Conservation (phyloP, 495 filamentous ascomycete species). For the Podospora fimiseda region DNA sequence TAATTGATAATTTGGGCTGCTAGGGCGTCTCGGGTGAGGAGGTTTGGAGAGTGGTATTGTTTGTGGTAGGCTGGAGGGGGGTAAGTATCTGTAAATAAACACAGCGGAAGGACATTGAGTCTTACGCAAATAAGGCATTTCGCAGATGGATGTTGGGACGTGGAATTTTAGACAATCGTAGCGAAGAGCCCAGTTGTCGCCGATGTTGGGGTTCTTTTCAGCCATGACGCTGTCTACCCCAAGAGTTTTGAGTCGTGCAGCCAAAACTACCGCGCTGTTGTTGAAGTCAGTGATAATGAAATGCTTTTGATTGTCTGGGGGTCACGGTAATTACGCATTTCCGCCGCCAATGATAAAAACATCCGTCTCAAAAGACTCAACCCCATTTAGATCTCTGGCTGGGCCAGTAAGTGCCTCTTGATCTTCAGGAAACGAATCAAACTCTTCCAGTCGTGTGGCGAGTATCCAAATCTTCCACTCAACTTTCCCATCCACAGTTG, state of each 20-base stretch:
- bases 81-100: neutral
- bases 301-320: no score
- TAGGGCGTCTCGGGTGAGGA: conserved; percentile 22
- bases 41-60: conserved; percentile 7
- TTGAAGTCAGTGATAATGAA: no score
- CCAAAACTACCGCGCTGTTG: conserved; percentile 21
- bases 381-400: conserved; percentile 10
- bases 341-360: conserved; percentile 33
- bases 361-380: conserved; percentile 22
- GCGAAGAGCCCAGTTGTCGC: conserved; percentile 31
- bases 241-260: conserved; percentile 30
- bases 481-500: neutral
- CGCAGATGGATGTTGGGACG: conserved; percentile 21
- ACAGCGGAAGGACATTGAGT: neutral
- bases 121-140: conserved; percentile 24
- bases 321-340: no score
- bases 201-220: conserved; percentile 25
- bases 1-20: conserved; percentile 23
- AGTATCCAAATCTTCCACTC: conserved; percentile 33
- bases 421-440: conserved; percentile 25
- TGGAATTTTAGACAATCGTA: conserved; percentile 32
- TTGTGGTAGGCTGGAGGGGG: conserved; percentile 13
- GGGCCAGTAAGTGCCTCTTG: conserved; percentile 19
- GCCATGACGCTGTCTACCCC: conserved; percentile 29
- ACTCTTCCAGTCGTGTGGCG: conserved; percentile 23